These are phyloP conservation scores for Aspergillus alliaceus DNA, from an alignment of 2,329 filamentous ascomycete genomes.

Conservation along the genomic window DNA sequence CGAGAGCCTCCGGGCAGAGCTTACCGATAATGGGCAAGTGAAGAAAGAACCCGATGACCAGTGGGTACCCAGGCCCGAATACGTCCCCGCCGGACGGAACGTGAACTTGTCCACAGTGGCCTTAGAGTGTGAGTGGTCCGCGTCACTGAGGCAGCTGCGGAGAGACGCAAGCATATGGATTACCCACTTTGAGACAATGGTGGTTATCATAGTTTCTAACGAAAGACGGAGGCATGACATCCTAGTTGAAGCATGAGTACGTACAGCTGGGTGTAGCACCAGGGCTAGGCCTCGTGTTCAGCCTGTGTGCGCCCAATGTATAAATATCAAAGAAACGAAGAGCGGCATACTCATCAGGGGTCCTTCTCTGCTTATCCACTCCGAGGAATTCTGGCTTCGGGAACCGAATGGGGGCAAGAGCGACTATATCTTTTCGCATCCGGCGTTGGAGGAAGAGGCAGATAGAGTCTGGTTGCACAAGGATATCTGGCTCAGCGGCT, in stretches of 20 bases:
- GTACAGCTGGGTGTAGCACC: neutral
- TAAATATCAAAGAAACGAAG: neutral
- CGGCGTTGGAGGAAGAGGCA: too few species aligned
- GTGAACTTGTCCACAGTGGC: neutral
- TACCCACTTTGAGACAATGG: neutral
- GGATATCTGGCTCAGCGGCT: too few species aligned
- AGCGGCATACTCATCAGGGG: neutral
- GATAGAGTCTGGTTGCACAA: too few species aligned
- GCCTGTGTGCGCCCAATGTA: neutral
- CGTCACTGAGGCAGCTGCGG: neutral
- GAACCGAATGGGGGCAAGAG: too few species aligned
- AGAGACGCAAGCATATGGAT: neutral
- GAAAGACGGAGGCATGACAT: neutral
- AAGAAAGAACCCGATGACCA: neutral
- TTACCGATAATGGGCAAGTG: neutral
- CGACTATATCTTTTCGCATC: too few species aligned
- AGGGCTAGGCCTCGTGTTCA: neutral
- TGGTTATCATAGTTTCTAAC: neutral
- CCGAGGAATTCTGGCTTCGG: neutral
- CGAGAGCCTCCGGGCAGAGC: neutral
- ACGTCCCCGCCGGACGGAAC: neutral
- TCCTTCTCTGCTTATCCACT: neutral
- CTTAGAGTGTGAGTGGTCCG: neutral
- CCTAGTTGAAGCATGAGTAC: neutral
- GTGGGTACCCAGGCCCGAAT: neutral